Percentiles rank a stretch among this genome's conserved stretches.
phyloP scores from a whole-genome alignment of 106 monocot species.

The Amphibolis antarctica region DNA sequence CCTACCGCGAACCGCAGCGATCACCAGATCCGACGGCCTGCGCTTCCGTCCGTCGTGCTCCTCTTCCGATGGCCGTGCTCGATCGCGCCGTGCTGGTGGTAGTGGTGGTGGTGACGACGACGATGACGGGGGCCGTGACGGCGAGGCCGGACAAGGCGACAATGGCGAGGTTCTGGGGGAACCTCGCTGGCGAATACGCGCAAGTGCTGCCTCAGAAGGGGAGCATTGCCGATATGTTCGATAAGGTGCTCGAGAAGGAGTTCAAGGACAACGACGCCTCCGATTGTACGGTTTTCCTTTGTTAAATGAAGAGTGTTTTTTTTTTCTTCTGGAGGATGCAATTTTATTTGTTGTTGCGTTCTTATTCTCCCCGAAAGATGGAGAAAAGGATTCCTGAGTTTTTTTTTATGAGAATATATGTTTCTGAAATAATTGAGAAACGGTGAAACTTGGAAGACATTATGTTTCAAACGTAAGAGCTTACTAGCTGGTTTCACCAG shows the following conservation, averaged over 20 bases:
- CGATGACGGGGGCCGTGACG: constrained; percentile 6
- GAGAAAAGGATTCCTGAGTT: no score
- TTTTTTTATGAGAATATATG: no score
- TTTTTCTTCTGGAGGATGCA: no score
- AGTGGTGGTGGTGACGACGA: background rate
- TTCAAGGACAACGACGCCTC: constrained; percentile 66
- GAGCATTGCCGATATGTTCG: constrained; percentile 89
- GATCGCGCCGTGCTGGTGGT: background rate
- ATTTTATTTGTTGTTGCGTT: no score
- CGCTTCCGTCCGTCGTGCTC: background rate
- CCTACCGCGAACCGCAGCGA: background rate
- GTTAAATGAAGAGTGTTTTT: no score
- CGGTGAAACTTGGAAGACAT: no score
- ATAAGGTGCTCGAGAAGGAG: constrained; percentile 91
- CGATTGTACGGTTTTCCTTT: constrained; percentile 31
- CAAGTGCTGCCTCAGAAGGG: constrained; percentile 34
- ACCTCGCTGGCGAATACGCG: constrained; percentile 19
- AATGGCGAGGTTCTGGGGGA: constrained; percentile 77
- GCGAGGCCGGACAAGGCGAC: constrained; percentile 86
- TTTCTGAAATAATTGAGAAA: no score
- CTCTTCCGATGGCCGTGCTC: background rate
- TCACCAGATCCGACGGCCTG: no score
- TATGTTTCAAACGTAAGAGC: no score
- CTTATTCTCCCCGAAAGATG: no score
- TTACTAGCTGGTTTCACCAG: no score